These are phyloP conservation scores for Stylonectria norvegica DNA, from an alignment of 2,329 filamentous ascomycete species.

Conservation along the genomic window DNA sequence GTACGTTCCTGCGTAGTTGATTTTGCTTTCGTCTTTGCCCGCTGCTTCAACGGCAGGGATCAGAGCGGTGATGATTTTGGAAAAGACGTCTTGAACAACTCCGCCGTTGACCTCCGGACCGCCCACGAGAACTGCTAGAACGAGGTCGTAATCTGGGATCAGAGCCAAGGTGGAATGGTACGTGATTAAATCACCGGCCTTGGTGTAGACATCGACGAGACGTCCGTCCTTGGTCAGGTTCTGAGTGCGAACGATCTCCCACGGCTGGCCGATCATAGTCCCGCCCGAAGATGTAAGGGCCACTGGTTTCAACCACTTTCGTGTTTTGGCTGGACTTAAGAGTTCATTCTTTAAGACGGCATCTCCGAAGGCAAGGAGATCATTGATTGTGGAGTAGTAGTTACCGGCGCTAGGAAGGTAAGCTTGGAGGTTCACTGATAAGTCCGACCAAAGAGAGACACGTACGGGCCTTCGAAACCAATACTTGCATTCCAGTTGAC, in stretches of 20 bases:
- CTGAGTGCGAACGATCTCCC: constrained; percentile 40
- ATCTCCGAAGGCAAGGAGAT: constrained; percentile 37
- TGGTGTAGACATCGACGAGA: constrained; percentile 42
- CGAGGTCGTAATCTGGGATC: constrained; percentile 42
- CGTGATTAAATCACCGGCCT: constrained; percentile 37
- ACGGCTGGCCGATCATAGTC: constrained; percentile 39
- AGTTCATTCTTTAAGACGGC: constrained; percentile 39
- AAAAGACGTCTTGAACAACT: too few relatives aligned
- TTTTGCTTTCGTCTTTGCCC: not conserved
- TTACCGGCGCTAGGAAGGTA: constrained; percentile 27
- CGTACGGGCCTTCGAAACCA: constrained; percentile 31
- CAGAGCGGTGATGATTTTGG: not conserved
- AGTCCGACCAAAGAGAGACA: not conserved
- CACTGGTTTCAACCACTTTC: constrained; percentile 40
- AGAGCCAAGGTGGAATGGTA: constrained; percentile 38
- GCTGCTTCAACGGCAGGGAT: not conserved
- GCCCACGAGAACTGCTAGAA: constrained; percentile 35
- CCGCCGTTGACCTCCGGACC: too few relatives aligned
- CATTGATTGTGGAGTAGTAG: constrained; percentile 37
- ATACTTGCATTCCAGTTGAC: constrained; percentile 27
- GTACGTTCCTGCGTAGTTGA: not conserved
- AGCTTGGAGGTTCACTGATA: not conserved
- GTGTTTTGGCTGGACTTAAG: constrained; percentile 35
- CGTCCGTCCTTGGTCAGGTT: constrained; percentile 33
- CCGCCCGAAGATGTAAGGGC: constrained; percentile 32